phyloP scores from a whole-genome alignment of 768 basidiomycete species.

The Auriculariales sp. region DNA sequence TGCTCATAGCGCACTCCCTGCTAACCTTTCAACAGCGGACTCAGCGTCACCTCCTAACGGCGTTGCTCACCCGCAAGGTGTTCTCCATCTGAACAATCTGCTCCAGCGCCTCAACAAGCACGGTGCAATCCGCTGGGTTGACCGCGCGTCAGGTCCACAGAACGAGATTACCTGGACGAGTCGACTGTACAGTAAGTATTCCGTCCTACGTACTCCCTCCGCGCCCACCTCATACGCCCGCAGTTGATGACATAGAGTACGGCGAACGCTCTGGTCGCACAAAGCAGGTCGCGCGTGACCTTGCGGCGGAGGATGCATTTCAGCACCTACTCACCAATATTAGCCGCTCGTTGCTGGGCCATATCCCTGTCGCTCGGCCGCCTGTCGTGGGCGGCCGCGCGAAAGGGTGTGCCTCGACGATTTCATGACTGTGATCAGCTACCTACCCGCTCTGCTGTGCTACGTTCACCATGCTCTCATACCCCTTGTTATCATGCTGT shows the following conservation, averaged over 20 bases:
- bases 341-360: too few relatives aligned
- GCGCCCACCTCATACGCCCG: background rate
- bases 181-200: background rate
- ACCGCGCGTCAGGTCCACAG: background rate
- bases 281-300: background rate
- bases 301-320: background rate
- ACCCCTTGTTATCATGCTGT: too few relatives aligned
- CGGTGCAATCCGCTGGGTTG: background rate
- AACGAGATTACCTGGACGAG: background rate
- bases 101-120: background rate
- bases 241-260: background rate
- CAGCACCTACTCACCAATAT: too few relatives aligned
- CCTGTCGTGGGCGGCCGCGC: too few relatives aligned
- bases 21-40: background rate
- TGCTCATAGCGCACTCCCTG: background rate
- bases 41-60: too few relatives aligned
- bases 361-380: too few relatives aligned
- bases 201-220: background rate
- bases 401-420: too few relatives aligned
- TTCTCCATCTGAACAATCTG: background rate
- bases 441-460: too few relatives aligned
- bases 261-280: background rate
- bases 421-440: too few relatives aligned
- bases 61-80: too few relatives aligned
- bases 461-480: too few relatives aligned